Base-by-base conservation (phyloP, 2,329 filamentous ascomycete species). In the Thermomyces lanuginosus region DNA sequence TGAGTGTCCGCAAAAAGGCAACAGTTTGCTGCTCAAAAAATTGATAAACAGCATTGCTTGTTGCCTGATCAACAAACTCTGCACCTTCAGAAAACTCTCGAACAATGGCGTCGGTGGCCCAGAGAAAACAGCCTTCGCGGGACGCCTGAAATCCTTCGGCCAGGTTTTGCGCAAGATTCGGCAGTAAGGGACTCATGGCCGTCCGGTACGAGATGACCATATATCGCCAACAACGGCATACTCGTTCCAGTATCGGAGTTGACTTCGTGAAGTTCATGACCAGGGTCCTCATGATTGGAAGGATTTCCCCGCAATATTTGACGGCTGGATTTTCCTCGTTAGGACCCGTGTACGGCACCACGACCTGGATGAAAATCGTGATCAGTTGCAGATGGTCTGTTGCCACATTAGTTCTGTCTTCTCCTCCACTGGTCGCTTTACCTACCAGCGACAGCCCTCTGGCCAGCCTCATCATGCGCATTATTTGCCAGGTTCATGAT, bases 151-250 rank as follows among this genome's bases (percentile, higher is more conserved):
- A 98, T 4, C 86, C 84, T 36, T 66, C 67, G 1, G 81, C 81
- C 31, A 98, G 68, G 53, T 86, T 91, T 41, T 86, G 79, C 10
- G 89, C 91, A 55, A 98, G 72, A 11, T 72, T 68, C 1, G 79
- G 78, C 22, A 98, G 65, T 23, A 98, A 59, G 13, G 86, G 83
- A 8, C 77, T 71, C 63, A 91, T 92, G 26, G 78, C 78, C 2
- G 77, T 89, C 38, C 89, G 72, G 53, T 95, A 95, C 0, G 84
- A 92, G 32, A 95, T 82, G 20, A 98, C 72, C 80, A 95, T 93
- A 49, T 86, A 79, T 36, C 91, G 72, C 83, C 86, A 98, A 61
- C 81, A 93, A 36, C 86, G 72, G 54, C 86, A 95, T 14, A 98
- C 72, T 21, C 86, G 69, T 60, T 98, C 89, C 38, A 91, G 77